A percentile compares a stretch with the other conserved stretches of the same genome.
Conservation (phyloP, 768 basidiomycete genomes). For the Leucocoprinus leucothites region DNA sequence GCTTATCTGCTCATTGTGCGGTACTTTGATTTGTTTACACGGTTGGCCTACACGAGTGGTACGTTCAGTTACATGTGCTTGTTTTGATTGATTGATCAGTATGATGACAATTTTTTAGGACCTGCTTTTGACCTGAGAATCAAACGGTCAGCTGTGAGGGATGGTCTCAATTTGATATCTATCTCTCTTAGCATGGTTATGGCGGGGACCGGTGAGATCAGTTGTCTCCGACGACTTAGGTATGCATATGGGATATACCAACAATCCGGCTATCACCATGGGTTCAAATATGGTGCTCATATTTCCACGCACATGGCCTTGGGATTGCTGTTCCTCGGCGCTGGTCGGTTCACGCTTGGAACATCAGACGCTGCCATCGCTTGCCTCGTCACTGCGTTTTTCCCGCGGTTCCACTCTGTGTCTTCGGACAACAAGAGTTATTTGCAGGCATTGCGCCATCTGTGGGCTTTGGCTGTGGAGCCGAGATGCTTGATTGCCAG, state of each 20-base stretch:
- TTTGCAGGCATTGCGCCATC: conserved; percentile 88
- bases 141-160: conserved; percentile 81
- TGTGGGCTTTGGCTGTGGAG: conserved; percentile 96
- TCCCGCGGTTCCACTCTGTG: conserved; percentile 77
- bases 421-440: conserved; percentile 89
- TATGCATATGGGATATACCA: conserved; percentile 88
- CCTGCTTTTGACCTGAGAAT: conserved; percentile 85
- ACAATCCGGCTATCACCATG: conserved; percentile 54
- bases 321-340: conserved; percentile 90
- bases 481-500: conserved; percentile 89
- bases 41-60: conserved; percentile 69
- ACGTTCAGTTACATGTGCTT: conserved; percentile 22
- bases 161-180: conserved; percentile 85
- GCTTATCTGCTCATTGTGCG: conserved; percentile 81
- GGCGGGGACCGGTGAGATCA: conserved; percentile 96
- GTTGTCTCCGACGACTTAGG: conserved; percentile 80
- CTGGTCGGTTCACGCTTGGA: conserved; percentile 88
- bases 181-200: conserved; percentile 89
- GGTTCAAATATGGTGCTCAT: conserved; percentile 84
- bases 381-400: conserved; percentile 86
- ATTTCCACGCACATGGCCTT: conserved; percentile 88
- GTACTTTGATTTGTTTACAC: conserved; percentile 78
- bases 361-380: conserved; percentile 92
- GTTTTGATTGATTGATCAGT: not conserved
- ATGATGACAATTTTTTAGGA: conserved; percentile 41